Evolutionary conservation across 306 rosid species (phyloP), one percentile per base, ranked within the genome.

Genomic region (Glycine soja): DNA sequence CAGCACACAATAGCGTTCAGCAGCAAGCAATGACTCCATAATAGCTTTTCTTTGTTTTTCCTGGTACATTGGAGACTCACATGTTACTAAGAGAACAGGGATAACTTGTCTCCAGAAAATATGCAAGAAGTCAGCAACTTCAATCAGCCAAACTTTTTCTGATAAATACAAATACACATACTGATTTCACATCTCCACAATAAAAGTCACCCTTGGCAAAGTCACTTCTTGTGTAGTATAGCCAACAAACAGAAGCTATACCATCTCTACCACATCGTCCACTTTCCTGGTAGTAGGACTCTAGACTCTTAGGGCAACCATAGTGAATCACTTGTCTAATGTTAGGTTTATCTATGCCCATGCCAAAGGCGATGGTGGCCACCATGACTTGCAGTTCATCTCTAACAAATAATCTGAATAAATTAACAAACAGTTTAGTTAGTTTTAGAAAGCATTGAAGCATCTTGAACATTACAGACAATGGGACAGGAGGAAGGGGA

Each of bases 181-280:
- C 98, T 53, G 91, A 72, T 81, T 76, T 91, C 51, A 79, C 42
- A 63, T 91, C 98, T 83, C 85, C 90, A 86, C 82, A 67, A 76
- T 94, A 94, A 75, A 89, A 92, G 3, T 85, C 86, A 0, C 90
- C 92, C 88, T 90, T 90, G 43, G 87, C 16, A 64, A 92, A 94
- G 86, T 90, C 98, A 70, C 92, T 85, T 90, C 91, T 92, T 80
- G 97, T 83, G 90, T 94, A 94, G 82, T 92, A 92, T 75, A 94
- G 98, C 92, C 98, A 90, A 86, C 98, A 94, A 68, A 88, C 90
- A 82, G 98, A 94, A 48, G 96, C 88, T 77, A 94, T 85, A 74
- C 98, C 97, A 87, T 94, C 98, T 88, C 98, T 89, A 80, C 97
- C 98, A 46, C 97, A 94, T 36, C 97, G 87, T 64, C 98, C 97